A percentile compares a stretch with the other conserved stretches of the same genome.
Conservation (phyloP, 331 rosid genomes). For the Pyracantha coccinea region DNA sequence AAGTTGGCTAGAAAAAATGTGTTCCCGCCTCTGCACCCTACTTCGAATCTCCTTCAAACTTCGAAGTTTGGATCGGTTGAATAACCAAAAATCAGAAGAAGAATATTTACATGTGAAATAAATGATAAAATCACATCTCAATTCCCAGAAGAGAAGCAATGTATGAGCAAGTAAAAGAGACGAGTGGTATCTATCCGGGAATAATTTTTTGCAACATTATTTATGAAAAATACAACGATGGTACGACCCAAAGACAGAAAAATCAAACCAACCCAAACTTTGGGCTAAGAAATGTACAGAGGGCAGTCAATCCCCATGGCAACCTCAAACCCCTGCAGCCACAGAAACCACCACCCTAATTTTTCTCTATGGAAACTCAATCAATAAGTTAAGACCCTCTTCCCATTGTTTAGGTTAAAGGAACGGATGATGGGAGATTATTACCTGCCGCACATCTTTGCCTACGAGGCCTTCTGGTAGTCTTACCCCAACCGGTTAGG, state of each 20-base stretch:
- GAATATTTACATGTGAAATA: neutral
- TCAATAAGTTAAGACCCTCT: constrained; percentile 40
- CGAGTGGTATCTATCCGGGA: constrained; percentile 37
- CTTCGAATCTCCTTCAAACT: neutral
- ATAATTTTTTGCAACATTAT: constrained; percentile 76
- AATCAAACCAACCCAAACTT: constrained; percentile 66
- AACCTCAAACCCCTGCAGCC: constrained; percentile 34
- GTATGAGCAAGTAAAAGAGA: constrained; percentile 19
- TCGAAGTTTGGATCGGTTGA: neutral
- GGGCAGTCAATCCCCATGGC: constrained; percentile 33
- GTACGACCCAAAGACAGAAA: constrained; percentile 39
- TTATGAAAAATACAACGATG: constrained; percentile 66
- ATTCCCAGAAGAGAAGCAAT: constrained; percentile 13
- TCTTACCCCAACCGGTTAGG: constrained; percentile 96
- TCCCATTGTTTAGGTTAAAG: constrained; percentile 48
- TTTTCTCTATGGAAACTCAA: constrained; percentile 45
- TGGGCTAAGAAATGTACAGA: constrained; percentile 66
- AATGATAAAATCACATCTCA: neutral
- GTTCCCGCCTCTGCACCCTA: neutral
- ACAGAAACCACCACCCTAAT: constrained; percentile 33
- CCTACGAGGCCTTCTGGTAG: constrained; percentile 90
- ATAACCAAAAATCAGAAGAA: neutral
- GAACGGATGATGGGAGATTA: constrained; percentile 34
- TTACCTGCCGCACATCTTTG: constrained; percentile 81
- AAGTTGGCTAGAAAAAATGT: neutral